Conservation (phyloP, 1,284 basidiomycete genomes). For the Trichosporon coremiiforme region DNA sequence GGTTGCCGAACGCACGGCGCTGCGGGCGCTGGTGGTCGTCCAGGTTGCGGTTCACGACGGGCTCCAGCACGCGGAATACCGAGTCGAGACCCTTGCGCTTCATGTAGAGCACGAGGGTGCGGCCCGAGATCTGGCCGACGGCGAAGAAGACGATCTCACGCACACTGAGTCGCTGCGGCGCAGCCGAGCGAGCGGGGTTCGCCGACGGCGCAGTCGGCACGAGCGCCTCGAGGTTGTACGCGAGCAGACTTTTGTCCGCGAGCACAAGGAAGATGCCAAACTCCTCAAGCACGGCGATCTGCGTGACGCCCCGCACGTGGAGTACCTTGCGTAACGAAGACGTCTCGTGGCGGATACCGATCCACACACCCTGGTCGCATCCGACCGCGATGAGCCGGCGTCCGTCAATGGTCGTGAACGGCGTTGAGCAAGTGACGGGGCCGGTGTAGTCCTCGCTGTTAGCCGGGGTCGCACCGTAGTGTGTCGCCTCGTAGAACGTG, state of each 20-base stretch:
- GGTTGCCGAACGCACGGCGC: constrained; percentile 65
- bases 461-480: constrained; percentile 61
- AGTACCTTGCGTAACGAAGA: constrained; percentile 83
- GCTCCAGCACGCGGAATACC: constrained; percentile 90
- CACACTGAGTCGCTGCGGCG: constrained; percentile 76
- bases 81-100: constrained; percentile 90
- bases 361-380: constrained; percentile 95
- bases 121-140: constrained; percentile 78
- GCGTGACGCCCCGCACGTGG: constrained; percentile 85
- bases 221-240: constrained; percentile 92
- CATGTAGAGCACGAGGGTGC: constrained; percentile 91
- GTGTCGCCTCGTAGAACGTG: constrained; percentile 74
- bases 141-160: constrained; percentile 92
- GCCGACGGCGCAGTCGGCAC: constrained; percentile 69
- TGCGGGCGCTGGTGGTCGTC: constrained; percentile 66
- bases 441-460: constrained; percentile 76
- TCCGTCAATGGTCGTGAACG: constrained; percentile 82
- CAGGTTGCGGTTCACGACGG: constrained; percentile 79
- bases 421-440: constrained; percentile 88
- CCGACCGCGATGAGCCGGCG: constrained; percentile 86
- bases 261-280: constrained; percentile 94
- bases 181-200: constrained; percentile 44
- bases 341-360: constrained; percentile 86
- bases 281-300: constrained; percentile 90
- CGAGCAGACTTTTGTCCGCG: constrained; percentile 69